Conservation (phyloP, 2,329 filamentous ascomycete genomes). For the Pezicula carpinea region DNA sequence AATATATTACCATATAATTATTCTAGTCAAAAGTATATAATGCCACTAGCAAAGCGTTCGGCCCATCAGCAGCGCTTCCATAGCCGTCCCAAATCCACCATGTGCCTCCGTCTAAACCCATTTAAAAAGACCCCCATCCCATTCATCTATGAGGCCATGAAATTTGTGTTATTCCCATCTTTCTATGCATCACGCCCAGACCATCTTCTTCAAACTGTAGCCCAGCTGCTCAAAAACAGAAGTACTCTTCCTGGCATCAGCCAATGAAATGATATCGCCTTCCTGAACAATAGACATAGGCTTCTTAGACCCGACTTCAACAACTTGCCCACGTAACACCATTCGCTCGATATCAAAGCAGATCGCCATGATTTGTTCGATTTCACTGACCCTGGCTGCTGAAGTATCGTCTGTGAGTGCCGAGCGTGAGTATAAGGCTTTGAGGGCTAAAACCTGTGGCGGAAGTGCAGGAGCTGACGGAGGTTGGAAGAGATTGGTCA, state of each 20-base stretch:
- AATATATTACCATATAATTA: too few relatives aligned
- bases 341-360: slow-evolving; percentile 46
- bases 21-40: too few relatives aligned
- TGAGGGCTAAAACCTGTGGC: slow-evolving; percentile 45
- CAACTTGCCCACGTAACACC: slow-evolving; percentile 43
- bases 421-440: slow-evolving; percentile 46
- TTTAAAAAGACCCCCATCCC: too few relatives aligned
- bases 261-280: slow-evolving; percentile 74
- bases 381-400: slow-evolving; percentile 22
- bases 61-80: too few relatives aligned
- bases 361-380: slow-evolving; percentile 21
- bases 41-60: too few relatives aligned
- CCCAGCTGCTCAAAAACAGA: slow-evolving; percentile 82
- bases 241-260: slow-evolving; percentile 82
- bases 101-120: too few relatives aligned
- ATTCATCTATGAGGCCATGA: too few relatives aligned
- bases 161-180: too few relatives aligned
- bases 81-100: too few relatives aligned
- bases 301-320: slow-evolving; percentile 32
- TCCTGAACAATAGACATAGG: slow-evolving; percentile 46
- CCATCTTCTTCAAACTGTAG: slow-evolving; percentile 87
- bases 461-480: neutral
- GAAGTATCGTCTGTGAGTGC: slow-evolving; percentile 27
- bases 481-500: slow-evolving; percentile 10
- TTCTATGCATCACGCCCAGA: slow-evolving; percentile 55